phyloP scores from a whole-genome alignment of 2,329 filamentous ascomycete species.

The Neofusicoccum umdonicola region DNA sequence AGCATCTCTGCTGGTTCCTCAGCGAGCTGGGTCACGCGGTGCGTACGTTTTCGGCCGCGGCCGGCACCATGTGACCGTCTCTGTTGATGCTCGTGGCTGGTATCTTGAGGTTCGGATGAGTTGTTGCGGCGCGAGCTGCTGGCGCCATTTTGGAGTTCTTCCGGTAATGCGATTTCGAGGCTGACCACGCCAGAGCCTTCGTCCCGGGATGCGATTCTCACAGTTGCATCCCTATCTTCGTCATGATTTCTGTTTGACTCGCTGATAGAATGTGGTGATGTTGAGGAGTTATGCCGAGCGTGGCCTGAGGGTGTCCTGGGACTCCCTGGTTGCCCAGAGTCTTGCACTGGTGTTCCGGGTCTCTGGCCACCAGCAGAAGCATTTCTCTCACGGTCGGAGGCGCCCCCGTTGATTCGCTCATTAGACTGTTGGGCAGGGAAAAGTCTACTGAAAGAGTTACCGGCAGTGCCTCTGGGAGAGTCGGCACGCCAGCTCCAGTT shows the following conservation, averaged over 20 bases:
- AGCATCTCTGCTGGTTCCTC: constrained; percentile 33
- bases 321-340: neutral
- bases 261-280: constrained; percentile 27
- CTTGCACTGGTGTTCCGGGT: constrained; percentile 17
- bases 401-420: neutral
- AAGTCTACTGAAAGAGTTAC: neutral
- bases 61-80: neutral
- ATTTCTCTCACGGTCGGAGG: neutral
- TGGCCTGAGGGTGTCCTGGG: constrained; percentile 20
- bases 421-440: neutral
- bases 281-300: neutral
- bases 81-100: neutral
- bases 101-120: neutral
- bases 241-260: constrained; percentile 26
- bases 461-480: neutral
- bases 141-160: constrained; percentile 28
- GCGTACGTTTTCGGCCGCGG: constrained; percentile 18
- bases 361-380: constrained; percentile 8
- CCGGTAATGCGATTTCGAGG: constrained; percentile 38
- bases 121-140: constrained; percentile 19
- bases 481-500: constrained; percentile 26
- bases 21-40: constrained; percentile 37
- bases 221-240: constrained; percentile 32
- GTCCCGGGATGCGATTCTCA: constrained; percentile 36
- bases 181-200: constrained; percentile 31